Evolutionary conservation across 164 flowering plant species (phyloP), one percentile per base, ranked within the genome.

Genomic region (Cinnamomum micranthum): DNA sequence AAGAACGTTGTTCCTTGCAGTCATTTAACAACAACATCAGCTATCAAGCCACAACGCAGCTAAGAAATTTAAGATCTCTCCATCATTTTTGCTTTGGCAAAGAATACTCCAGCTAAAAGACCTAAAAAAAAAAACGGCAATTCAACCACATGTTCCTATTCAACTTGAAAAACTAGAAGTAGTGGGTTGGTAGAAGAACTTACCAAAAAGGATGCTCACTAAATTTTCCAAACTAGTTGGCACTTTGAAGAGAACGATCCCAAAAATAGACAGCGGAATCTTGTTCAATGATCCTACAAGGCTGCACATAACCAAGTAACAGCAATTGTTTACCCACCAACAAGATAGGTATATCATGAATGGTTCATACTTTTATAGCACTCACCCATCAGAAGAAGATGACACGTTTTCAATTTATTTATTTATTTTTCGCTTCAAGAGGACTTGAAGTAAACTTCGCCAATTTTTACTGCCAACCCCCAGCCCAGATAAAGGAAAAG

Each of bases 251-350:
- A 96, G 86, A 74, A 94, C 75, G 65, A 96, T 91, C 62, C 99
- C 99, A 33, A 91, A 90, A 75, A 94, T 63, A 1, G 99, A 96
- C 33, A 96, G 88, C 41, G 99, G 99, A 51, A 96, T 92, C 87
- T 96, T 96, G 72, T 96, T 96, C 52, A 96, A 83, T 3, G 99
- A 96, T 23, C 99, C 99, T 71, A 96, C 94, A 69, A 96, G 94
- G 84, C 98, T 96, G 97, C 81, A 80, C n/a, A 20, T 55, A 70
- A 52, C 28, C 27, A 68, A 13, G 9, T 41, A 41, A 9, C 47
- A 41, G 1, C 47, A 41, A 41, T 7, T 41, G 47, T 41, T 41
- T 41, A 41, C 47, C 47, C 47, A 50, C 31, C 24, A 28, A 64
- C 28, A 51, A 24, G 62, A 67, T 52, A 13, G 20, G 9, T 24